A percentile compares a stretch with the other conserved stretches of the same genome.
Evolutionary conservation across 805 yeast species (phyloP).

Genomic region (Komagataella ulmi): DNA sequence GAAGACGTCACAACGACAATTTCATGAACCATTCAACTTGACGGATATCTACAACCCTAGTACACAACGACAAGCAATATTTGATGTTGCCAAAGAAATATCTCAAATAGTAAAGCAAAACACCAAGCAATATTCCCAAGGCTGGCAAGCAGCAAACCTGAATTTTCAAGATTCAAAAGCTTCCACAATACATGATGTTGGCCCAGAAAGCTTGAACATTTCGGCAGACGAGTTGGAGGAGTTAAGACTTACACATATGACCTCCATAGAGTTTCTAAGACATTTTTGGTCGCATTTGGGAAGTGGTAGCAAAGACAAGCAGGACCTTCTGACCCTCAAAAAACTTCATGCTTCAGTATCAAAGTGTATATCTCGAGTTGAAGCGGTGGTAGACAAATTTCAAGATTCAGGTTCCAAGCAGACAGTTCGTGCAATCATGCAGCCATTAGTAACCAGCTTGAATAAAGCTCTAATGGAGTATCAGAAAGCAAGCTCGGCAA

Average conservation of each 20-base stretch:
- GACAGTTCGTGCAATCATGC: constrained; percentile 13
- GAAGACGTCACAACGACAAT: not conserved
- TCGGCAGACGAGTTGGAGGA: constrained; percentile 29
- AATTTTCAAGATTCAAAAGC: constrained; percentile 6
- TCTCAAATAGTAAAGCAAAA: constrained; percentile 34
- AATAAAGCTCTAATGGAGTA: constrained; percentile 32
- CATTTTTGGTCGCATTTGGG: constrained; percentile 64
- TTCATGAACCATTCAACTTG: constrained; percentile 6
- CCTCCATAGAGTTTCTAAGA: constrained; percentile 61
- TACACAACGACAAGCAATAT: constrained; percentile 18
- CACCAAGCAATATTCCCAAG: constrained; percentile 37
- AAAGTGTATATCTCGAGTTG: constrained; percentile 33
- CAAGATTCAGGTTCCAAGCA: constrained; percentile 4
- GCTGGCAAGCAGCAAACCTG: constrained; percentile 17
- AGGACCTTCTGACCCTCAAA: constrained; percentile 20
- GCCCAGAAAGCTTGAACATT: constrained; percentile 3
- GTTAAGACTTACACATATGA: constrained; percentile 49
- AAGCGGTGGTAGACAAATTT: constrained; percentile 14
- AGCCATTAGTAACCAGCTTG: constrained; percentile 30
- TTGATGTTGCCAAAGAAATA: constrained; percentile 30
- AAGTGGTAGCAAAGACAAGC: constrained; percentile 16
- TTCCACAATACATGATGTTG: constrained; percentile 2
- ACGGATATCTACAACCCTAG: constrained; percentile 12
- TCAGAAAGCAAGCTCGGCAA: constrained; percentile 18
- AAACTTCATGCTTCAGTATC: constrained; percentile 33